Conservation (phyloP, 257 asterid genomes). For the Cordia subcordata region DNA sequence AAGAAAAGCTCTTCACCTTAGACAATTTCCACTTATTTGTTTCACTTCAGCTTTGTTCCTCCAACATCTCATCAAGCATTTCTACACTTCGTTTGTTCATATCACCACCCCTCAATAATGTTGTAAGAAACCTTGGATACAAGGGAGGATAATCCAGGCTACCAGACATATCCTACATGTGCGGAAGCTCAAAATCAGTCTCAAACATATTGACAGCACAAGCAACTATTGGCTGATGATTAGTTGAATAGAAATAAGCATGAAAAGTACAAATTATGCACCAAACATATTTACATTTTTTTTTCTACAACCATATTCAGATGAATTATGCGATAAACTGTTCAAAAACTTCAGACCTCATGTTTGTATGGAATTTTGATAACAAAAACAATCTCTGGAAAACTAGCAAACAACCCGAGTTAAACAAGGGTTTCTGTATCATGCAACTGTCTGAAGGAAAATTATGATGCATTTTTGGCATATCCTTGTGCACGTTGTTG, state of each 20-base stretch:
- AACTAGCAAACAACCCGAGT: no score
- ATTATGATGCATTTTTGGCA: no score
- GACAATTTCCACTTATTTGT: background rate
- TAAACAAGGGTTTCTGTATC: no score
- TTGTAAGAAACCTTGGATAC: constrained; percentile 79
- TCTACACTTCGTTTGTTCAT: constrained; percentile 76
- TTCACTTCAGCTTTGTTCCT: constrained; percentile 56
- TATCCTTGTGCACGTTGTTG: no score
- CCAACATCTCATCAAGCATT: constrained; percentile 91
- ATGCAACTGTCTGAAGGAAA: no score
- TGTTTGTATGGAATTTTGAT: no score
- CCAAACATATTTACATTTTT: background rate
- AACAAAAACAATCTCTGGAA: no score
- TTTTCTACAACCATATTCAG: no score
- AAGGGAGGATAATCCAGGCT: constrained; percentile 48
- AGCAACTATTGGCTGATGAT: background rate
- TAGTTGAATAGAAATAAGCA: background rate
- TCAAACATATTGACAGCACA: background rate
- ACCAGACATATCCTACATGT: constrained; percentile 55
- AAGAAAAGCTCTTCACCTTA: no score
- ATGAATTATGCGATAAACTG: no score
- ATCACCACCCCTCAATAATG: constrained; percentile 75
- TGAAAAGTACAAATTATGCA: background rate
- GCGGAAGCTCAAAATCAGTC: constrained; percentile 11
- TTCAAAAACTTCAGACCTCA: no score